Evolutionary conservation across 2,329 filamentous ascomycete species (phyloP).

Genomic region (Venturia effusa): DNA sequence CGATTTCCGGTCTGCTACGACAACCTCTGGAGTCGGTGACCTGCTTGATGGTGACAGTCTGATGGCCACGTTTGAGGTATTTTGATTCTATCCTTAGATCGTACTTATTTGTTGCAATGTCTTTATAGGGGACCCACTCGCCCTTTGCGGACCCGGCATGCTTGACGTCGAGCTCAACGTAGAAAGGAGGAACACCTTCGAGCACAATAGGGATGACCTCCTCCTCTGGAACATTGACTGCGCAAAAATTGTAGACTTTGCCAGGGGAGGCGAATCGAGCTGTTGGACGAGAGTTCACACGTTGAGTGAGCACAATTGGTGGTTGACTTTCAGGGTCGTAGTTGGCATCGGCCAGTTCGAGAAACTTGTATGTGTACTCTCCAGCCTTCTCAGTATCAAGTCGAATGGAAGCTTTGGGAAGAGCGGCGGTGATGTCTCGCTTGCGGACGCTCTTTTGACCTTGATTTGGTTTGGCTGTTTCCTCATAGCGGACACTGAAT

Average conservation of each 20-base stretch:
- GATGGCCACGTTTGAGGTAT: constrained; percentile 77
- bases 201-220: constrained; percentile 82
- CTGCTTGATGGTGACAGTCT: constrained; percentile 78
- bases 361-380: constrained; percentile 76
- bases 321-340: constrained; percentile 61
- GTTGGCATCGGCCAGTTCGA: constrained; percentile 69
- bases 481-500: constrained; percentile 71
- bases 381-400: constrained; percentile 82
- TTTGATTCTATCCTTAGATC: constrained; percentile 76
- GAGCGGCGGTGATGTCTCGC: constrained; percentile 65
- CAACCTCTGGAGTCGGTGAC: constrained; percentile 83
- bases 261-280: constrained; percentile 77
- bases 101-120: constrained; percentile 64
- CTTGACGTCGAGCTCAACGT: constrained; percentile 84
- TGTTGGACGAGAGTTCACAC: constrained; percentile 71
- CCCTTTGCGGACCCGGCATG: constrained; percentile 72
- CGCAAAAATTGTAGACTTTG: constrained; percentile 92
- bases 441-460: constrained; percentile 55
- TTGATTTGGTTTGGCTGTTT: constrained; percentile 58
- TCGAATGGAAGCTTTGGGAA: constrained; percentile 65
- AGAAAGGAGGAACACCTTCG: constrained; percentile 76
- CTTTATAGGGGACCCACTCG: constrained; percentile 70
- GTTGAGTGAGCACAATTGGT: constrained; percentile 65
- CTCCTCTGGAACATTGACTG: constrained; percentile 61
- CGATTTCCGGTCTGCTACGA: constrained; percentile 53